These are phyloP conservation scores for Flueggea neowawraea DNA, from an alignment of 441 rosid genomes.

Conservation along the genomic window DNA sequence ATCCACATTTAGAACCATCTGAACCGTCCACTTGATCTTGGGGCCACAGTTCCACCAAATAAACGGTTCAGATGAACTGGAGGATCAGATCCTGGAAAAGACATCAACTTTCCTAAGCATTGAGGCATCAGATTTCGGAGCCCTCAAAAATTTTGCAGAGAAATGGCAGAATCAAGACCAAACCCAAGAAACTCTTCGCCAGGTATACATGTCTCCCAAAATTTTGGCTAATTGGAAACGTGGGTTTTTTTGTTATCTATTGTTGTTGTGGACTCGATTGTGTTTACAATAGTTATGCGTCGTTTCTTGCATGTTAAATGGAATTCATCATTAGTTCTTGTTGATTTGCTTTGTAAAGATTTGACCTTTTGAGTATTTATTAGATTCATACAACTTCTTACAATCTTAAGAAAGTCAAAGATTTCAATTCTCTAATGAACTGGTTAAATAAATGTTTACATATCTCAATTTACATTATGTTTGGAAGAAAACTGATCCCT, in stretches of 20 bases:
- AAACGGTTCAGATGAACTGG: not conserved
- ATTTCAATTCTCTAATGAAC: too few relatives aligned
- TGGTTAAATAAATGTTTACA: too few relatives aligned
- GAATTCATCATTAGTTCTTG: not conserved
- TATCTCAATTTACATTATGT: too few relatives aligned
- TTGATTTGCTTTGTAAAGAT: not conserved
- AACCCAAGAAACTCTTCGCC: constrained; percentile 5
- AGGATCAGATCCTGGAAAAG: too few relatives aligned
- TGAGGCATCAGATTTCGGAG: not conserved
- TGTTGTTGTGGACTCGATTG: not conserved
- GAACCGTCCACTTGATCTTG: constrained; percentile 4
- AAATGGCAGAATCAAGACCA: constrained; percentile 26
- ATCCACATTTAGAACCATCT: not conserved
- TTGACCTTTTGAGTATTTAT: not conserved
- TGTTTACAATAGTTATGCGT: not conserved
- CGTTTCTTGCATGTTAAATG: not conserved
- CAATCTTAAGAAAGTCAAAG: too few relatives aligned
- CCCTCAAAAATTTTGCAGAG: constrained; percentile 1
- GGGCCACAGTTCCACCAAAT: not conserved
- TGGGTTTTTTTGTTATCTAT: not conserved
- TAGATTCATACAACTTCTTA: too few relatives aligned
- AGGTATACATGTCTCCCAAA: not conserved
- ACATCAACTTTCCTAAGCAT: not conserved
- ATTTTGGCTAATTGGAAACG: not conserved
- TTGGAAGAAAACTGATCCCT: not conserved